Base-by-base conservation (phyloP, 345 rosid species). In the Limnanthes douglasii region DNA sequence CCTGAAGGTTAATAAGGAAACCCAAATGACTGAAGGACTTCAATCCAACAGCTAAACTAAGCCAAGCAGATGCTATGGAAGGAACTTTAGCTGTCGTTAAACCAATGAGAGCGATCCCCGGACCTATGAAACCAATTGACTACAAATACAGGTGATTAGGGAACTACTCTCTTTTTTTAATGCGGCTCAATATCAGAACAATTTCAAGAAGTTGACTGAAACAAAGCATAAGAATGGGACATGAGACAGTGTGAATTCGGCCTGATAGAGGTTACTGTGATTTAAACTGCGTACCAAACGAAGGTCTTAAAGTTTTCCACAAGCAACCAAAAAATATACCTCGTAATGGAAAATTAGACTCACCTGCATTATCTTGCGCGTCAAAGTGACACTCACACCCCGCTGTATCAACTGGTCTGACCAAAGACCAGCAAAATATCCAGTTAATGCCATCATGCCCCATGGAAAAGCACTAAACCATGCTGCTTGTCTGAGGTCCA, bases 401-500 rank as follows among this genome's bases (percentile, higher is more conserved):
- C 55, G 54, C 24, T 53, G 60, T 61, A 83, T 83, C 63, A 88
- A 51, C 49, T 45, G 52, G 50, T 88, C 97, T 9, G 95, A 83
- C 84, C 65, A 68, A 50, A 57, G 39, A 45, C 95, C 97, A 40
- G 75, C 95, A 37, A 79, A 19, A 57, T 69, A 88, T 39, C 97
- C 95, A 34, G 76, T 72, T 37, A 83, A 54, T 39, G 95, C 93
- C 97, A 88, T 88, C 71, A 76, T 68, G 60, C 75, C 54, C 95
- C 97, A 88, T 17, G 97, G 97, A 41, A 66, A 66, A 3, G 95
- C 97, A 62, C 97, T 88, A 48, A 83, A 88, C 97, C 97, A 88
- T 30, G 97, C 80, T 37, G 97, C 95, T 57, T 61, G 93, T 60
- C 73, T 79, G 45, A 88, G 90, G 59, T 88, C 84, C 48, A 79